Evolutionary conservation across 768 basidiomycete species (phyloP).

Genomic region (Erythrobasidium yunnanense): DNA sequence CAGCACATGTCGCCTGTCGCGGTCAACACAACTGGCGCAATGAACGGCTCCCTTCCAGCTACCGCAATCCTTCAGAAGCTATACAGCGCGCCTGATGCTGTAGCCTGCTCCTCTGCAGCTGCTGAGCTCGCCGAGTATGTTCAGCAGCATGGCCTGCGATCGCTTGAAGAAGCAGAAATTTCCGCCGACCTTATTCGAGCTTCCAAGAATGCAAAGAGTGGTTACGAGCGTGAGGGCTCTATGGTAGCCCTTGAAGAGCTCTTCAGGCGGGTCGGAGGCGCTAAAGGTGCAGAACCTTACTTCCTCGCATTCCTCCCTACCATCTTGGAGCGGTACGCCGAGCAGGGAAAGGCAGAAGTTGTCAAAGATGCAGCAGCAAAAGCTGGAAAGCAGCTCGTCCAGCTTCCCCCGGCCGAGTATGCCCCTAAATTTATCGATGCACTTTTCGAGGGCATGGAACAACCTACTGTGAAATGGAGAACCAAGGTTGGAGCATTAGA

Average conservation of each 20-base stretch:
- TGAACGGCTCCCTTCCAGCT: not conserved
- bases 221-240: conserved; percentile 76
- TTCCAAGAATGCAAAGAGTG: conserved; percentile 66
- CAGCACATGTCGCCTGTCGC: conserved; percentile 13
- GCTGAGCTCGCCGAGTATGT: conserved; percentile 33
- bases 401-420: conserved; percentile 71
- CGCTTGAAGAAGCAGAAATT: conserved; percentile 41
- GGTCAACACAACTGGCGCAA: not conserved
- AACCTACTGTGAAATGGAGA: conserved; percentile 67
- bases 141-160: conserved; percentile 30
- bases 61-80: conserved; percentile 21
- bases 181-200: conserved; percentile 56
- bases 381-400: conserved; percentile 73
- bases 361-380: conserved; percentile 68
- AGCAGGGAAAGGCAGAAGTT: conserved; percentile 92
- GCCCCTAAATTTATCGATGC: conserved; percentile 57
- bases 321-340: conserved; percentile 74
- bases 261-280: conserved; percentile 44
- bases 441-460: conserved; percentile 53
- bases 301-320: conserved; percentile 65
- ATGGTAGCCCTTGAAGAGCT: conserved; percentile 70
- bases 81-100: conserved; percentile 28
- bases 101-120: conserved; percentile 32
- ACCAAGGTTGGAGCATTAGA: conserved; percentile 88
- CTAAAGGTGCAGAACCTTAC: conserved; percentile 63